Evolutionary conservation across 2,329 filamentous ascomycete genomes (phyloP).

Genomic region (Epichloe sibirici): DNA sequence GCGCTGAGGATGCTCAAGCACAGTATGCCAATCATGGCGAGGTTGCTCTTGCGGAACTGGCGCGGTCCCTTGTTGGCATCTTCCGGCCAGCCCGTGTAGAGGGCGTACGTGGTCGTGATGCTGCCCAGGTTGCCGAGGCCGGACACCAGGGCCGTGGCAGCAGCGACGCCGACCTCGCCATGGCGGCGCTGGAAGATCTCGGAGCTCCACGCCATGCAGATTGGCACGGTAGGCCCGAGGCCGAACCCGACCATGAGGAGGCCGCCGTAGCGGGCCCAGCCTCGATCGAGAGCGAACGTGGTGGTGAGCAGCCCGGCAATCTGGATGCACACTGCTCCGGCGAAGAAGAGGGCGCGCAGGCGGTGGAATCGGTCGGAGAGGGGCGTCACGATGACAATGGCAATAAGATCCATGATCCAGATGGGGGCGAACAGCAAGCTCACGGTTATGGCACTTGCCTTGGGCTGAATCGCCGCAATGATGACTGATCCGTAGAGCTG

Average conservation of each 20-base stretch:
- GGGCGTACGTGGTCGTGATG: slow-evolving; percentile 76
- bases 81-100: slow-evolving; percentile 77
- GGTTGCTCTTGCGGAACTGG: slow-evolving; percentile 72
- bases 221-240: slow-evolving; percentile 79
- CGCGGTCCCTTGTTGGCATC: slow-evolving; percentile 56
- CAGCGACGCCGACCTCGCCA: slow-evolving; percentile 81
- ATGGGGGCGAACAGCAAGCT: slow-evolving; percentile 82
- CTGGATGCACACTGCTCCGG: slow-evolving; percentile 61
- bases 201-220: slow-evolving; percentile 88
- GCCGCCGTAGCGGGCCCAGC: slow-evolving; percentile 79
- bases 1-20: slow-evolving; percentile 64
- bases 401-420: slow-evolving; percentile 86
- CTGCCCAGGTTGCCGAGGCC: slow-evolving; percentile 79
- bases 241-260: slow-evolving; percentile 86
- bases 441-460: slow-evolving; percentile 59
- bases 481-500: slow-evolving; percentile 83
- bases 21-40: slow-evolving; percentile 80
- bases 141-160: slow-evolving; percentile 73
- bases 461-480: slow-evolving; percentile 64
- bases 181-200: slow-evolving; percentile 85
- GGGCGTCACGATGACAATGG: slow-evolving; percentile 75
- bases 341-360: slow-evolving; percentile 71
- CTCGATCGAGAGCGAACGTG: slow-evolving; percentile 57
- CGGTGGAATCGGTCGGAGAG: slow-evolving; percentile 79
- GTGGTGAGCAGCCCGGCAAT: slow-evolving; percentile 70